Evolutionary conservation across 371 early-diverging fungal genomes (phyloP).

Genomic region (Batkoa obscura): DNA sequence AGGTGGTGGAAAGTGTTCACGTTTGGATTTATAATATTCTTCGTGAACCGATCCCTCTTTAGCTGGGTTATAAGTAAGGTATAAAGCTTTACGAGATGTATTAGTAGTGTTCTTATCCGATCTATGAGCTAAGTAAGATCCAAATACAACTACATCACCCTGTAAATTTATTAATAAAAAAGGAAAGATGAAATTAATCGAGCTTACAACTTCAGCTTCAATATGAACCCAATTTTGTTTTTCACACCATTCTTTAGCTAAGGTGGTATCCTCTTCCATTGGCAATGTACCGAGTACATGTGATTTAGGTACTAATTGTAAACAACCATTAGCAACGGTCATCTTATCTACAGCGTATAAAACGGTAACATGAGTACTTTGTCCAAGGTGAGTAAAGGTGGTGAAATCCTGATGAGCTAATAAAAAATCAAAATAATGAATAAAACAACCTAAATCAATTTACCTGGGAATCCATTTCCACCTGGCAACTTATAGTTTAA

Average conservation of each 20-base stretch:
- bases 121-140: slow-evolving; percentile 30
- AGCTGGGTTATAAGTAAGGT: slow-evolving; percentile 30
- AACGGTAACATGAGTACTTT: slow-evolving; percentile 24
- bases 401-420: slow-evolving; percentile 32
- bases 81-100: slow-evolving; percentile 23
- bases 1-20: slow-evolving; percentile 27
- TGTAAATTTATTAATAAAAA: background rate
- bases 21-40: slow-evolving; percentile 27
- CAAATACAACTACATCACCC: slow-evolving; percentile 18
- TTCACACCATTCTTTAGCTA: slow-evolving; percentile 21
- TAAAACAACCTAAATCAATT: background rate
- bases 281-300: slow-evolving; percentile 19
- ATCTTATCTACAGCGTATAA: slow-evolving; percentile 30
- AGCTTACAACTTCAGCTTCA: slow-evolving; percentile 22
- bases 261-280: slow-evolving; percentile 21
- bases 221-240: slow-evolving; percentile 24
- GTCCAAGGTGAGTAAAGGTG: slow-evolving; percentile 30
- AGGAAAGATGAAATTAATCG: background rate
- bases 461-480: slow-evolving; percentile 19
- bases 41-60: slow-evolving; percentile 30
- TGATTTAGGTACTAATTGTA: slow-evolving; percentile 28
- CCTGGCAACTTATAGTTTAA: slow-evolving; percentile 33
- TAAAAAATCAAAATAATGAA: slow-evolving; percentile 9
- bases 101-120: slow-evolving; percentile 26
- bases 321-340: slow-evolving; percentile 26